Conservation (phyloP, 2,329 filamentous ascomycete genomes). For the Macrophomina phaseolina region DNA sequence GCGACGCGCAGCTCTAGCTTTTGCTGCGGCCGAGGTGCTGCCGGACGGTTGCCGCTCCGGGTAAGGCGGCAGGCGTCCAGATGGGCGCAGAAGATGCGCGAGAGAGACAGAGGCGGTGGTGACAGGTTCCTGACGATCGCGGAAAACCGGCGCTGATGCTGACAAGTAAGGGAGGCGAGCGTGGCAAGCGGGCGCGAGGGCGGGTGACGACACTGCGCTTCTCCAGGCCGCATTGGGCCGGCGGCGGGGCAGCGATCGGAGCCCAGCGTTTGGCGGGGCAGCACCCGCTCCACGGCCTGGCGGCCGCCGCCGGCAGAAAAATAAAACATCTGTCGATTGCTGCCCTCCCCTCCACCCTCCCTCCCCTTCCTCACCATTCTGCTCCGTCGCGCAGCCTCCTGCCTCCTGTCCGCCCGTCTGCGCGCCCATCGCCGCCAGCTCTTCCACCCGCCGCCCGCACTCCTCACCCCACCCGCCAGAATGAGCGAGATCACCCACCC, state of each 20-base stretch:
- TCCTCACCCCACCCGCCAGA: slow-evolving; percentile 40
- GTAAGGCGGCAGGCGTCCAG: background rate
- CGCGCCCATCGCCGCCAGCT: background rate
- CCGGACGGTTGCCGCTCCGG: slow-evolving; percentile 3
- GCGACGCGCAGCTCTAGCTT: background rate
- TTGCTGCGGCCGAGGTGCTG: slow-evolving; percentile 11
- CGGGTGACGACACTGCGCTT: background rate
- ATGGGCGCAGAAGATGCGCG: background rate
- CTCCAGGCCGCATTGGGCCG: background rate
- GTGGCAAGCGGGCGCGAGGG: background rate
- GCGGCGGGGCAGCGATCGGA: background rate
- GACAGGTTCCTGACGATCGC: slow-evolving; percentile 11
- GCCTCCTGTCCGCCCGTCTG: background rate
- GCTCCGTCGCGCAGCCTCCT: slow-evolving; percentile 1
- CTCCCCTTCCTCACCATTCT: slow-evolving; percentile 15
- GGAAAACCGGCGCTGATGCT: background rate
- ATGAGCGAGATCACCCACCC: slow-evolving; percentile 77
- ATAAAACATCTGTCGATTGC: slow-evolving; percentile 21
- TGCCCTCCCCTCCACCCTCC: background rate
- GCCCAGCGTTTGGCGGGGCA: slow-evolving; percentile 9
- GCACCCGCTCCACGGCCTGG: background rate
- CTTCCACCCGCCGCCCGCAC: background rate
- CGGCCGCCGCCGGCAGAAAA: slow-evolving; percentile 19
- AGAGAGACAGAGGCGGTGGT: background rate
- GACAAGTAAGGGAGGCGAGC: background rate